Base-by-base conservation (phyloP, 257 asterid species). In the Przewalskia tangutica region DNA sequence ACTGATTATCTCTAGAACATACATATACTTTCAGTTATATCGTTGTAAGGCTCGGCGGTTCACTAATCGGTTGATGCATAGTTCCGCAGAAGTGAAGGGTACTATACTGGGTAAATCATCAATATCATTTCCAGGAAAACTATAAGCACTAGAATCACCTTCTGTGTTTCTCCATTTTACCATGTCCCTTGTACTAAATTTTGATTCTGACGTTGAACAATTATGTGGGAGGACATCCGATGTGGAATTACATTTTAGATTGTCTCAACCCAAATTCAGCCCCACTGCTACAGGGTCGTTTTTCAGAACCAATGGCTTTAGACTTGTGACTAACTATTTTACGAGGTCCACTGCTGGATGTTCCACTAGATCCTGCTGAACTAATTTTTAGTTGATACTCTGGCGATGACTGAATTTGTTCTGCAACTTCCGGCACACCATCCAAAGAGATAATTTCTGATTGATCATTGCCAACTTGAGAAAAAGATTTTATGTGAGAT, bases 91-190 rank as follows among this genome's bases (percentile, higher is more conserved):
- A 16, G 86, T 67, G 48, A 84, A 87, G 66, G 85, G 85, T 80
- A 65, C 64, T 54, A 65, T 50, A 80, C 85, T 77, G 58, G 87
- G 84, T 6, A 53, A 53, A 85, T 60, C 79, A 44, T 82, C 90
- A 70, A 81, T 89, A 86, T 70, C 83, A 83, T 81, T 82, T 67
- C 85, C 85, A 38, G 93, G 87, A 83, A 68, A 80, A 79, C 86
- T 84, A 67, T 73, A 86, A 64, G 91, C 85, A 75, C 95, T 87
- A 12, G 80, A 88, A 77, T 88, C 85, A 66, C 89, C 89, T 85
- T 85, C 96, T 1, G 89, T 82, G 68, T 81, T 84, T 85, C 88
- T 88, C 81, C 83, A 91, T 85, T 81, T 92, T 71, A 85, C 53
- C 48, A 82, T 42, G 63, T 80, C 89, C 84, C 83, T 89, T 71